Base-by-base conservation (phyloP, 1,284 basidiomycete genomes). In the Ceratobasidium sp. region DNA sequence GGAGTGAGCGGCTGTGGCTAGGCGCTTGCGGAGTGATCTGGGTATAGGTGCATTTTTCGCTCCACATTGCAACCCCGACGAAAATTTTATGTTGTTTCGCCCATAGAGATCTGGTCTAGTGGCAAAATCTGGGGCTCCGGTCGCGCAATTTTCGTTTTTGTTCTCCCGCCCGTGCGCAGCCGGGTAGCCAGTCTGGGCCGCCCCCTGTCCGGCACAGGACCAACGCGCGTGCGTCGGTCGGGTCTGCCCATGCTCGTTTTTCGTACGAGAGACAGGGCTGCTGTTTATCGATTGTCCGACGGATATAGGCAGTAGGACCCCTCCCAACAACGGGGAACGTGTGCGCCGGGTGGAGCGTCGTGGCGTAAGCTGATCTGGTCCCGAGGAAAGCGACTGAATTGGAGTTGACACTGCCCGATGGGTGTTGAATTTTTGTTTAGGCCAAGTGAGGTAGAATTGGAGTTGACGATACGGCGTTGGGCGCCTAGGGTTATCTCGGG, bases 401-500 rank as follows among this genome's bases (percentile, higher is more conserved):
- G 29, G 27, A 56, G 14, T n/a, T 56, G 54, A 56, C 54, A 56
- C 54, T 53, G 54, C 54, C 54, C 29, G n/a, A 56, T 34, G 31
- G 29, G 54, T 2, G n/a, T 39, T 7, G 11, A 39, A 7, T 39
- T 39, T 39, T 39, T 9, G 37, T 39, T 9, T 34, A 37, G 31
- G 14, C 54, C 29, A 34, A 56, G 54, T 34, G 54, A 56, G 54
- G 54, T 56, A 31, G 54, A 56, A 24, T 31, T 56, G 54, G 54
- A 56, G 54, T 56, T 56, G 54, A 56, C 54, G 54, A 19, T 16
- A 34, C 29, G n/a, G n/a, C 29, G 54, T 31, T 34, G 54, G 29
- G 54, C 54, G 54, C 14, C 24, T 56, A 34, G 13, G 29, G n/a
- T 34, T 24, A 31, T 24, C 24, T 24, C 29, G 53, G 27, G 24